phyloP scores from a whole-genome alignment of 805 yeast species.

The Lachancea cidri region DNA sequence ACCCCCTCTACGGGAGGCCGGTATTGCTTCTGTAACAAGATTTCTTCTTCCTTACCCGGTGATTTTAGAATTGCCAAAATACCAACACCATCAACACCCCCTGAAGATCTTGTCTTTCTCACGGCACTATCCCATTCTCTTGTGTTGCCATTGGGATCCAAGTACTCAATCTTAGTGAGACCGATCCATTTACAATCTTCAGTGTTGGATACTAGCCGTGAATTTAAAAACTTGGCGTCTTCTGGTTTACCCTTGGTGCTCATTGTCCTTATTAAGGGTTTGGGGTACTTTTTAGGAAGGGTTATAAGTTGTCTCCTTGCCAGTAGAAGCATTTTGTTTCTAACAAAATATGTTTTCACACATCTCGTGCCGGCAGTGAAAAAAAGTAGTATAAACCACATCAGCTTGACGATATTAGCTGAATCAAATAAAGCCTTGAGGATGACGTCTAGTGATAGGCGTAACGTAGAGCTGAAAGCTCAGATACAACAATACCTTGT shows the following conservation, averaged over 20 bases:
- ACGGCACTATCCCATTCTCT: constrained; percentile 92
- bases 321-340: neutral
- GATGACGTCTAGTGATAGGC: constrained; percentile 8
- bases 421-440: neutral
- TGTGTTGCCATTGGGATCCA: constrained; percentile 62
- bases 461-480: constrained; percentile 38
- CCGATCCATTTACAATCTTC: constrained; percentile 62
- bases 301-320: neutral
- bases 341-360: neutral
- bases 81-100: constrained; percentile 83
- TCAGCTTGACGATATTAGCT: too few species aligned
- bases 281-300: too few species aligned
- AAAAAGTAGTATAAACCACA: neutral
- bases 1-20: constrained; percentile 89
- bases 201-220: constrained; percentile 31
- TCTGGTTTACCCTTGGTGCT: constrained; percentile 34
- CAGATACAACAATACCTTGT: constrained; percentile 68
- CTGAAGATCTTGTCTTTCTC: constrained; percentile 60
- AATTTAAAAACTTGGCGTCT: constrained; percentile 30
- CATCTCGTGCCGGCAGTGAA: neutral
- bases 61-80: constrained; percentile 66
- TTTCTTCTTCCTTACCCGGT: constrained; percentile 44
- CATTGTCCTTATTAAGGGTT: constrained; percentile 15
- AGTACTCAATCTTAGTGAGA: constrained; percentile 58
- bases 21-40: constrained; percentile 78